These are phyloP conservation scores for Pseudogymnoascus sp. DNA, from an alignment of 2,329 filamentous ascomycete genomes.

Conservation along the genomic window DNA sequence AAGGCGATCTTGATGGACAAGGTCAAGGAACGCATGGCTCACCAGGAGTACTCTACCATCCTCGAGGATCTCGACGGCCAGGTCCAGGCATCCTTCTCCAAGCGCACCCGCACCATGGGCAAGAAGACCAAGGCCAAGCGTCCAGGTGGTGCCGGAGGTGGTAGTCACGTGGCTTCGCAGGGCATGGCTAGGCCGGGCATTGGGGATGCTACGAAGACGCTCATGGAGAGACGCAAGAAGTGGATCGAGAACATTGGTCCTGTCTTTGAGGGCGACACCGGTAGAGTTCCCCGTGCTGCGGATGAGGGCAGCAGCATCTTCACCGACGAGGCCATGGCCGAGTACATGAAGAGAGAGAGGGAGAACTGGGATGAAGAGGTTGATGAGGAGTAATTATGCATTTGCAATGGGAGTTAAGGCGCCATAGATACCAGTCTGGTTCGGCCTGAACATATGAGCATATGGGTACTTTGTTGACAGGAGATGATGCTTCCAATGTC, in stretches of 20 bases:
- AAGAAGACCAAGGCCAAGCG: slow-evolving; percentile 89
- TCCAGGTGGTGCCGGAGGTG: slow-evolving; percentile 66
- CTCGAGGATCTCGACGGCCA: slow-evolving; percentile 93
- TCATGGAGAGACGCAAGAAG: slow-evolving; percentile 83
- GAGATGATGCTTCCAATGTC: neutral
- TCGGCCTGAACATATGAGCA: neutral
- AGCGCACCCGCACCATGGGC: slow-evolving; percentile 87
- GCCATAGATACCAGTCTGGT: neutral
- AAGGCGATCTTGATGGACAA: slow-evolving; percentile 82
- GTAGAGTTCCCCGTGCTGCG: slow-evolving; percentile 57
- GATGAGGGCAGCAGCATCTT: slow-evolving; percentile 67
- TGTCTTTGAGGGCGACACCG: slow-evolving; percentile 69
- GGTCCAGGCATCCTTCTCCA: slow-evolving; percentile 90
- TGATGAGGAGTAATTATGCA: slow-evolving; percentile 26
- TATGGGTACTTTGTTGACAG: neutral
- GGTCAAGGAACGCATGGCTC: slow-evolving; percentile 85
- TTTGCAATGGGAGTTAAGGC: neutral
- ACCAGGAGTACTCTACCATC: slow-evolving; percentile 95
- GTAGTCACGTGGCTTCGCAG: slow-evolving; percentile 53
- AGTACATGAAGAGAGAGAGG: slow-evolving; percentile 69
- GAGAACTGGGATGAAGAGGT: slow-evolving; percentile 65
- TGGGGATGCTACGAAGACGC: slow-evolving; percentile 78
- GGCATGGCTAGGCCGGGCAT: slow-evolving; percentile 70
- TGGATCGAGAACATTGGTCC: slow-evolving; percentile 90
- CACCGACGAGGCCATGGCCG: slow-evolving; percentile 62